Evolutionary conservation across 345 rosid genomes (phyloP), one percentile per base, ranked within the genome.

Genomic region (Salix brachista): DNA sequence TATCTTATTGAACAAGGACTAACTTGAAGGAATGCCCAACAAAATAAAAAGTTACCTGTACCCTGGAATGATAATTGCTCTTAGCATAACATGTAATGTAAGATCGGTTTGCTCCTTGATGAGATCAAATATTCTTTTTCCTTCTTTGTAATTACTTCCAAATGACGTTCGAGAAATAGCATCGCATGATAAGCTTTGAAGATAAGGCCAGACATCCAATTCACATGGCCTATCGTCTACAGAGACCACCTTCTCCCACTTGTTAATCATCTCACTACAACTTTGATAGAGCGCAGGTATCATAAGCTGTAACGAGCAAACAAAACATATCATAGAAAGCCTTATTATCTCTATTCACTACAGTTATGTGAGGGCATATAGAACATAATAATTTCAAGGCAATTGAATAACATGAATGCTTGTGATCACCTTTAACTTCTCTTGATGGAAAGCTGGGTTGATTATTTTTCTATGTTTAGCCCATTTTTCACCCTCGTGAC

Each of bases 391-490:
- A 8, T 8, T 64, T 7, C 30, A 23, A 9, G 6, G 4, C 0
- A 5, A 25, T 1, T 30, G 13, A 13, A 65, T 25, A 65, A 65
- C 39, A 37, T 36, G 37, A 36, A 36, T 5, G 32, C 18, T 34
- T 65, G 5, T 36, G 37, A 36, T 72, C 19, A 88, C 89, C 91
- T 88, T 88, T 56, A 41, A 81, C 81, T 87, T 87, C 77, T 87
- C 87, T 14, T 73, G 77, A 28, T 81, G 84, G 71, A 88, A 88
- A 8, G 91, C 90, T 5, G 87, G 91, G 42, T 88, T 88, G 70
- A 85, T 77, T 39, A 88, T 83, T 75, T 80, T 86, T 70, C 91
- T 84, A 58, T 82, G 88, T n/a, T 50, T 82, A 10, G 76, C 77
- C 91, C 91, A 88, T 67, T 86, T 80, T 30, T 85, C 82, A 25